Evolutionary conservation across 2,329 filamentous ascomycete genomes (phyloP).

Genomic region (Davidsoniella virescens): DNA sequence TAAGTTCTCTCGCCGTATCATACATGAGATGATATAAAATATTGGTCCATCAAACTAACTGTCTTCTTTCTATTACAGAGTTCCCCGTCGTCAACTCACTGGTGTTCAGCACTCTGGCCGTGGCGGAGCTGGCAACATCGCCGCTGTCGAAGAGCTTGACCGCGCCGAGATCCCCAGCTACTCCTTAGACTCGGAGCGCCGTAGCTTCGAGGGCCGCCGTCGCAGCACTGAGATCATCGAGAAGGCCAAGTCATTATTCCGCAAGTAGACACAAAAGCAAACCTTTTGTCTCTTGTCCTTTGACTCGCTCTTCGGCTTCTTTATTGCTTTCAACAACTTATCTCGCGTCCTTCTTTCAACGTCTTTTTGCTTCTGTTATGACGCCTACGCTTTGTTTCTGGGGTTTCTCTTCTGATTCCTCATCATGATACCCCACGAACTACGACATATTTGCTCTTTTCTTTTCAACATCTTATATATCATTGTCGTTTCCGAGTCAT

Average conservation of each 20-base stretch:
- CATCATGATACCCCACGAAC: not conserved
- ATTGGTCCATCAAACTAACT: constrained; percentile 10
- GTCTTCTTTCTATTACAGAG: constrained; percentile 21
- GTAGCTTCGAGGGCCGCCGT: constrained; percentile 9
- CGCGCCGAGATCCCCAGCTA: constrained; percentile 22
- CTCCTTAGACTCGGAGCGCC: not conserved
- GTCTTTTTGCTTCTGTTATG: too few species aligned
- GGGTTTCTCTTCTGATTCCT: not conserved
- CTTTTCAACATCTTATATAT: too few species aligned
- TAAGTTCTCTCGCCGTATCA: constrained; percentile 23
- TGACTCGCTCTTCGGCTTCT: not conserved
- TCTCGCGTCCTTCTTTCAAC: too few species aligned
- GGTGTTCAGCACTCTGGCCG: constrained; percentile 52
- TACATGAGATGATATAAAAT: constrained; percentile 2
- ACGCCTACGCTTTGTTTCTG: too few species aligned
- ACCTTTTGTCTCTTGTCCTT: not conserved
- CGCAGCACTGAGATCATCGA: constrained; percentile 23
- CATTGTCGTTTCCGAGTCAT: too few species aligned
- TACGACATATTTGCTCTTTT: not conserved
- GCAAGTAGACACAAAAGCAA: constrained; percentile 1
- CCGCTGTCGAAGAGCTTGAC: constrained; percentile 24
- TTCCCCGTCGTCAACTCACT: constrained; percentile 39
- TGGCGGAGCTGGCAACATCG: constrained; percentile 59
- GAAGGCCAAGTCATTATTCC: constrained; percentile 10
- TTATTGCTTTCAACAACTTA: too few species aligned